Percentiles rank a stretch among this genome's conserved stretches.
phyloP scores from a whole-genome alignment of 495 filamentous ascomycete genomes.

The Haplographium delicatum region DNA sequence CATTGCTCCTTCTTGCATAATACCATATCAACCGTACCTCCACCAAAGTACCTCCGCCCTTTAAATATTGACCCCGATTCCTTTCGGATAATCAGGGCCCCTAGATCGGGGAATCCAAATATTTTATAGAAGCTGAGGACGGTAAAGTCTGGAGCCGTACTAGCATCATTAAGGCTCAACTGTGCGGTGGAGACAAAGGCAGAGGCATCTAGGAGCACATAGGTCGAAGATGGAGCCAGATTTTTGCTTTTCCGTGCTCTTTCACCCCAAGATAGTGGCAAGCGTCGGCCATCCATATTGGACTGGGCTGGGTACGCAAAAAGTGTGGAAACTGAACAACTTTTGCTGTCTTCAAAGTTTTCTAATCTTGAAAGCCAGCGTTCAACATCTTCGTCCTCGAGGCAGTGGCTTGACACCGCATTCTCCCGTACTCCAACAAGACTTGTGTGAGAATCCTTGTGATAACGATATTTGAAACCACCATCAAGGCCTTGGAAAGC shows the following conservation, averaged over 20 bases:
- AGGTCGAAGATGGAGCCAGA: conserved; percentile 32
- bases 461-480: conserved; percentile 80
- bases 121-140: conserved; percentile 95
- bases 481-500: conserved; percentile 55
- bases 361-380: conserved; percentile 48
- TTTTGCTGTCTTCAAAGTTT: conserved; percentile 14
- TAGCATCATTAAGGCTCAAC: conserved; percentile 59
- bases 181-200: conserved; percentile 72
- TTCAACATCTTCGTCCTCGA: conserved; percentile 64
- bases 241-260: conserved; percentile 36
- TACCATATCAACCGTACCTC: conserved; percentile 89
- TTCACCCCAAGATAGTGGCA: conserved; percentile 65
- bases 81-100: conserved; percentile 79
- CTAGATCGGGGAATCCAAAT: conserved; percentile 91
- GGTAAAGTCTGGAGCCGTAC: conserved; percentile 74
- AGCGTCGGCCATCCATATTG: conserved; percentile 83
- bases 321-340: conserved; percentile 29
- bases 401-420: conserved; percentile 58
- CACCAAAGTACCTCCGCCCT: conserved; percentile 77
- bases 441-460: conserved; percentile 83
- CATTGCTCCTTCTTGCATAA: conserved; percentile 56
- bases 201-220: conserved; percentile 87
- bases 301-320: conserved; percentile 90
- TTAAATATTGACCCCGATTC: conserved; percentile 56
- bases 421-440: conserved; percentile 77